Base-by-base conservation (phyloP, 1,139 yeast genomes). In the Hansenula sp. region DNA sequence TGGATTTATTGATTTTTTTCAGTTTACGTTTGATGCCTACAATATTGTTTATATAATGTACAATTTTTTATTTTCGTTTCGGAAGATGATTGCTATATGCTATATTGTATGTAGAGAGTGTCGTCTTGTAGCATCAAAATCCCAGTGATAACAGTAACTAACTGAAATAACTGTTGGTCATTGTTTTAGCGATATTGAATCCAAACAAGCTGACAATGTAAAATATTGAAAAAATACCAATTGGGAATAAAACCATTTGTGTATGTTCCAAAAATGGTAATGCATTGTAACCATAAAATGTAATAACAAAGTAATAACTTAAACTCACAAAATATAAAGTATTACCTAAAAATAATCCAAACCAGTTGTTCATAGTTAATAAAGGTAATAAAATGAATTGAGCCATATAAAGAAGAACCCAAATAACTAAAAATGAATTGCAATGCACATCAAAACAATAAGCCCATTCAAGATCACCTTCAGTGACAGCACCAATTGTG, bases 391-490 rank as follows among this genome's bases (percentile, higher is more conserved):
- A 62, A 34, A 87, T 60, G 53, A 87, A 87, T 60, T 88, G 96
- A 25, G 86, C 53, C 50, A 87, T 74, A 59, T 89, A 89, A 32
- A 89, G 69, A 41, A 77, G 65, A 44, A 87, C 71, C 95, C 95
- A 88, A 41, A 89, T 81, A 22, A 85, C 69, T 51, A 89, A 66
- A 55, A 87, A 89, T 28, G 96, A 77, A 61, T 89, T 89, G 64
- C 96, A 88, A 61, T 89, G 97, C 21, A 89, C 82, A 57, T 89
- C 97, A 60, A 89, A 89, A 63, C 97, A 88, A 59, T 87, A 89
- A 0, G 92, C 90, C 96, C 96, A 89, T 57, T 88, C 96, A 37
- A 89, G 71, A 48, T 79, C 77, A 41, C 78, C 77, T 34, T 75
- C 73, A 40, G 67, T 63, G 12, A 57, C 52, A 6, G 58, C 57